Evolutionary conservation across 768 basidiomycete species (phyloP).

Genomic region (Rhizopogon roseolus): DNA sequence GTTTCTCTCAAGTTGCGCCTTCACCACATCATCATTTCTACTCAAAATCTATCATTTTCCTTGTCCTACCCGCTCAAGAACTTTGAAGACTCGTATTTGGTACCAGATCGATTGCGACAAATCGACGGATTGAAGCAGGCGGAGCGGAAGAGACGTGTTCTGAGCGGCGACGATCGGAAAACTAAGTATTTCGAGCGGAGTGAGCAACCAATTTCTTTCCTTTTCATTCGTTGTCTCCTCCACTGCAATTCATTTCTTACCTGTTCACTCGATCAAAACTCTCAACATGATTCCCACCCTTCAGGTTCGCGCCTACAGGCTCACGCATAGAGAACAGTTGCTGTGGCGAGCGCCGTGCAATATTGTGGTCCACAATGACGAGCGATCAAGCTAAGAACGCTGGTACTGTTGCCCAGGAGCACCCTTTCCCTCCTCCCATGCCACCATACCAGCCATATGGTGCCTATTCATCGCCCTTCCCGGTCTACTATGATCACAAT

Average conservation of each 20-base stretch:
- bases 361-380: slow-evolving; percentile 23
- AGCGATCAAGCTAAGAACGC: slow-evolving; percentile 31
- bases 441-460: slow-evolving; percentile 24
- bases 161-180: slow-evolving; percentile 35
- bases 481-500: slow-evolving; percentile 26
- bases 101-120: slow-evolving; percentile 7
- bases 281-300: slow-evolving; percentile 14
- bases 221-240: slow-evolving; percentile 3
- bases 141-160: slow-evolving; percentile 18
- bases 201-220: slow-evolving; percentile 18
- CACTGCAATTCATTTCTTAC: not conserved
- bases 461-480: slow-evolving; percentile 27
- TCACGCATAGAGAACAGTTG: slow-evolving; percentile 26
- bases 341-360: slow-evolving; percentile 18
- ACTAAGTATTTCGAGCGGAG: slow-evolving; percentile 33
- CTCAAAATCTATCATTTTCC: slow-evolving; percentile 5
- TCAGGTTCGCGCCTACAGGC: slow-evolving; percentile 23
- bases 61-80: slow-evolving; percentile 3
- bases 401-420: slow-evolving; percentile 32
- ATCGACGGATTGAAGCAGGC: slow-evolving; percentile 6
- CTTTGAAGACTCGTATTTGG: not conserved
- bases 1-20: slow-evolving; percentile 21
- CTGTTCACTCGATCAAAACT: slow-evolving; percentile 1
- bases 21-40: slow-evolving; percentile 20
- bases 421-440: slow-evolving; percentile 21